Evolutionary conservation across 345 rosid species (phyloP), one percentile per base, ranked within the genome.

Genomic region (Populus ilicifolia): DNA sequence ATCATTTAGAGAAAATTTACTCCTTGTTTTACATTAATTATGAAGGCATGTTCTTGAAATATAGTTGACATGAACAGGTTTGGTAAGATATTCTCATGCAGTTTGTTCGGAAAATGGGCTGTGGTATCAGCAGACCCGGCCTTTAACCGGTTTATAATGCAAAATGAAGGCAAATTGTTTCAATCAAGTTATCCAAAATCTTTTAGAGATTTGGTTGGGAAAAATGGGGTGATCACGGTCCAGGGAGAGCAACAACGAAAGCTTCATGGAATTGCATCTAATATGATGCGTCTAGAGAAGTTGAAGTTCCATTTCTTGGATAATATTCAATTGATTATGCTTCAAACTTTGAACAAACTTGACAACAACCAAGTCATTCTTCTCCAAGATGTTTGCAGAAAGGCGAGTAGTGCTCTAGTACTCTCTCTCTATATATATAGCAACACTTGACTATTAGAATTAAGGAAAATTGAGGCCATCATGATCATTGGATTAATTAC

Each of bases 141-240:
- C 2, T 94, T 94, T 65, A 92, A 94, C 77, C 80, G 90, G 74
- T 90, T 86, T 59, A 82, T 94, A 62, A 90, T 94, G 94, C 93
- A 84, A 79, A 89, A 89, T 36, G 98, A 94, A 83, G 97, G 98
- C 5, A 89, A 82, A 81, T 52, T 94, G 74, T 94, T 94, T 78
- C 90, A 89, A 72, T 94, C 98, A 0, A 94, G 92, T 67, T 94
- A 94, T 80, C 97, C 97, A 29, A 94, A 92, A 73, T 89, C 98
- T 14, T 94, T 94, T 77, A 83, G 94, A 30, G 96, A 94, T 72
- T 81, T 94, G 85, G 97, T 94, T 0, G 98, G 97, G 0, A 89
- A 89, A 83, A 89, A 94, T 76, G 98, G 98, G 21, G 84, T 94
- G 33, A 91, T 94, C 79, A 92, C 93, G 0, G 84, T 87, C 7